These are phyloP conservation scores for Aspergillus fijiensis DNA, from an alignment of 2,329 filamentous ascomycete species.

Conservation along the genomic window DNA sequence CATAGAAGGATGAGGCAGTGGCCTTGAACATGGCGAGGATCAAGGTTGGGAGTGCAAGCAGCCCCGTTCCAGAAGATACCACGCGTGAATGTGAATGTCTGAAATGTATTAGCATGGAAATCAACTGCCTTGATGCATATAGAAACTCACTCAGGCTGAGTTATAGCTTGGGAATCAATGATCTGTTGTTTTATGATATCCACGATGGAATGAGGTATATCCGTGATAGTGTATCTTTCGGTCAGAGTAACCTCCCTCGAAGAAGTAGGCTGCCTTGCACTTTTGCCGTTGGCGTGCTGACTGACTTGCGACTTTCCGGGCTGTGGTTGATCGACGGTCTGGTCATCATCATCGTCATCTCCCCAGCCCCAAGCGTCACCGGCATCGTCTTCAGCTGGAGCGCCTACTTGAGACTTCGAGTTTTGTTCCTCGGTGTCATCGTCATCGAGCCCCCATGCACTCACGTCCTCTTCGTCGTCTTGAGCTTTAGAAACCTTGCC, in stretches of 20 bases:
- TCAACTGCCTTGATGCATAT: not conserved
- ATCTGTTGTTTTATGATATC: slow-evolving; percentile 44
- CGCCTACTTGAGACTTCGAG: slow-evolving; percentile 18
- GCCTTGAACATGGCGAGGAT: slow-evolving; percentile 53
- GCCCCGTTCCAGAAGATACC: slow-evolving; percentile 42
- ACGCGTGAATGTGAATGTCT: slow-evolving; percentile 38
- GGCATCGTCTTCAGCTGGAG: slow-evolving; percentile 37
- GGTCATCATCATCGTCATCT: slow-evolving; percentile 57
- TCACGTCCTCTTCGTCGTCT: slow-evolving; percentile 47
- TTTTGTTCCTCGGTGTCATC: slow-evolving; percentile 31
- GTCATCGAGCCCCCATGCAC: slow-evolving; percentile 53
- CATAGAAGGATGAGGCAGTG: slow-evolving; percentile 48
- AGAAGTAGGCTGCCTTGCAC: slow-evolving; percentile 15
- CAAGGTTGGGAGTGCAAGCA: slow-evolving; percentile 48
- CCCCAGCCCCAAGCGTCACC: slow-evolving; percentile 84
- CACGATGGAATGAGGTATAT: slow-evolving; percentile 75
- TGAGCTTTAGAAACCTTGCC: slow-evolving; percentile 16
- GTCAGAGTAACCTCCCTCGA: slow-evolving; percentile 70
- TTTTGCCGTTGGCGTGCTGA: slow-evolving; percentile 25
- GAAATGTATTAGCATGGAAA: slow-evolving; percentile 21
- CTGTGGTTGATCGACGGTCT: slow-evolving; percentile 23
- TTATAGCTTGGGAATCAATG: slow-evolving; percentile 41
- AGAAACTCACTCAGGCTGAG: slow-evolving; percentile 36
- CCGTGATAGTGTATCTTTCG: slow-evolving; percentile 86
- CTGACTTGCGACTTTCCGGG: slow-evolving; percentile 17